A percentile compares a stretch with the other conserved stretches of the same genome.
Conservation (phyloP, 345 rosid genomes). For the Lumnitzera littorea region DNA sequence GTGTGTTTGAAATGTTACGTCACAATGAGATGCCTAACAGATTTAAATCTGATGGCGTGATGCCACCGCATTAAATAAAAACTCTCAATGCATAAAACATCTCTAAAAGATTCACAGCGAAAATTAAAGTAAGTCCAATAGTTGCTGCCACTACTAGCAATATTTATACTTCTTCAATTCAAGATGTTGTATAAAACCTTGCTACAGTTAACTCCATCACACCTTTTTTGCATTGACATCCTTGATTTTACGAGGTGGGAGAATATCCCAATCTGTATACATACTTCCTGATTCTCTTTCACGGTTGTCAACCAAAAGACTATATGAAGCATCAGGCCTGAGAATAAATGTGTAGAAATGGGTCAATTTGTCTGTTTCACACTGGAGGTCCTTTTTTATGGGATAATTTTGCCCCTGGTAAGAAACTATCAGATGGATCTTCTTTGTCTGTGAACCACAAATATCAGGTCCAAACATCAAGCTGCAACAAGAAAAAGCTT, state of each 20-base stretch:
- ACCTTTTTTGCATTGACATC: constrained; percentile 81
- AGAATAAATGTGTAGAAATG: constrained; percentile 95
- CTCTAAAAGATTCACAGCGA: too few relatives aligned
- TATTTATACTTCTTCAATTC: too few relatives aligned
- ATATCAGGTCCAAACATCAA: constrained; percentile 98
- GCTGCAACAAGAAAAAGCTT: constrained; percentile 34
- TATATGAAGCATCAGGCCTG: constrained; percentile 86
- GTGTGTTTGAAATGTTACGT: too few relatives aligned
- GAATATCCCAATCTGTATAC: constrained; percentile 94
- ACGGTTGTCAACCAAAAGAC: constrained; percentile 69
- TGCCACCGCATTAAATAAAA: not conserved
- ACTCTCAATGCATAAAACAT: not conserved
- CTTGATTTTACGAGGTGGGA: constrained; percentile 80
- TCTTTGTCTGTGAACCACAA: constrained; percentile 86
- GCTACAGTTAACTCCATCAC: not conserved
- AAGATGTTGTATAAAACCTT: too few relatives aligned
- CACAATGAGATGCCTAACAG: too few relatives aligned
- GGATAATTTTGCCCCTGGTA: constrained; percentile 97
- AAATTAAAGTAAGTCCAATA: too few relatives aligned
- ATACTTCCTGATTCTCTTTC: constrained; percentile 90
- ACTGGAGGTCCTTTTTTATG: constrained; percentile 75
- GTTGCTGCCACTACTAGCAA: too few relatives aligned
- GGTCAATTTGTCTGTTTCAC: constrained; percentile 85
- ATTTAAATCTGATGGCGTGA: not conserved
- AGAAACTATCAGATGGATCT: constrained; percentile 78